Percentiles rank a stretch among this genome's conserved stretches.
These are phyloP conservation scores for Bromus sterilis DNA, from an alignment of 176 grass and related monocot genomes.

Conservation along the genomic window DNA sequence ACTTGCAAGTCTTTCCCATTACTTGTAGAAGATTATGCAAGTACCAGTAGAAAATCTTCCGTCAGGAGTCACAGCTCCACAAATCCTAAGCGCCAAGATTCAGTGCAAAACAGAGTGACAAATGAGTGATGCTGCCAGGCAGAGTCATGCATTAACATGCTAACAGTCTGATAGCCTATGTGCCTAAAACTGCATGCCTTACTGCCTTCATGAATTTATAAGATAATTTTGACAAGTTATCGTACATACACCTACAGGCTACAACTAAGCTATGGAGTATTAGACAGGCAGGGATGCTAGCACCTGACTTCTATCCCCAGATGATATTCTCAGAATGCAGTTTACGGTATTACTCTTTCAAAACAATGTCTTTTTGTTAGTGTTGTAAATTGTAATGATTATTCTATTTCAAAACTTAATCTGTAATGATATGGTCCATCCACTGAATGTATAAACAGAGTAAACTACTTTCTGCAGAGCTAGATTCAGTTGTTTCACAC, in stretches of 20 bases:
- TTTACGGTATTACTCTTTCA: neutral
- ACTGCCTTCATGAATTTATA: neutral
- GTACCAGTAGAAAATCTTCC: neutral
- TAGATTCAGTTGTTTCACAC: neutral
- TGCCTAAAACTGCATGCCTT: neutral
- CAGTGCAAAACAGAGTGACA: neutral
- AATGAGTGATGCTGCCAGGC: neutral
- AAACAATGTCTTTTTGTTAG: neutral
- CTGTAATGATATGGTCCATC: neutral
- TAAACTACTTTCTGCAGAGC: neutral
- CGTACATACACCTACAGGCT: neutral
- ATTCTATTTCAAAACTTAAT: neutral
- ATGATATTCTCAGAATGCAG: neutral
- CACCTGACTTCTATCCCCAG: neutral
- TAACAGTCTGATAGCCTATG: neutral
- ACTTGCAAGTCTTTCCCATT: neutral
- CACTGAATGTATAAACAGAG: neutral
- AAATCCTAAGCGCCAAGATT: neutral
- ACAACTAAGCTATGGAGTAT: neutral
- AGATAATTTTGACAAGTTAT: neutral
- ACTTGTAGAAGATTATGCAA: neutral
- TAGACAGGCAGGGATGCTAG: neutral
- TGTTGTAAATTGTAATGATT: neutral
- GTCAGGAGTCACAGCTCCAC: neutral
- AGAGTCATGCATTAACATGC: neutral